Base-by-base conservation (phyloP, 306 rosid species). In the Spatholobus suberectus region DNA sequence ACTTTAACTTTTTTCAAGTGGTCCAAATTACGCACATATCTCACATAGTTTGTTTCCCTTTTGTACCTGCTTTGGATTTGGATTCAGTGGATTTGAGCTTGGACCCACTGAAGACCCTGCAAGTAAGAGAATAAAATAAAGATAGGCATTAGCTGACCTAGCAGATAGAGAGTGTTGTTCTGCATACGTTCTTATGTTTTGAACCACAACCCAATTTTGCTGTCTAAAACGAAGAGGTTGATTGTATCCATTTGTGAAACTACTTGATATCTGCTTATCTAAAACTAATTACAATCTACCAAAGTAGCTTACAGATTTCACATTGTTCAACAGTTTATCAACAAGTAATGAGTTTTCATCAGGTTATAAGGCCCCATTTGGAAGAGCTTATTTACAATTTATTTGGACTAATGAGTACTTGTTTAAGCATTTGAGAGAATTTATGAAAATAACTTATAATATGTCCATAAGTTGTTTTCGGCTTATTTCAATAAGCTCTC, bases 71-170 rank as follows among this genome's bases (percentile, higher is more conserved):
- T 51, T 70, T 81, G 20, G 85, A 75, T 51, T 70, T 81, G 20
- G 85, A 75, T 86, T 68, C 79, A 82, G 76, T 86, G 86, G 78
- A 83, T 84, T 84, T 73, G 88, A 87, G 68, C 62, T 54, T 82
- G 87, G 65, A 41, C 92, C 93, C 87, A 83, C 84, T 40, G 35
- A 47, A 77, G 66, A 63, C 73, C 83, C 80, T 83, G 77, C 84
- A 61, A 80, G 75, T 35, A 80, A 73, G 84, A 77, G 86, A 77
- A 87, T 78, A 81, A 67, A 67, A 81, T 87, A 65, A 38, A 76
- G 82, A 72, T 61, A 81, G 65, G 46, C 67, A 27, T 76, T 47
- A 26, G 71, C 81, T 76, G 88, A 61, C 67, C 49, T 51, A 59
- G 35, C 26, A 51, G 58, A 62, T 61, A 66, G 69, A 66, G 69